Evolutionary conservation across 768 basidiomycete species (phyloP), one percentile per base, ranked within the genome.

Genomic region (Leccinum subgranulosum): DNA sequence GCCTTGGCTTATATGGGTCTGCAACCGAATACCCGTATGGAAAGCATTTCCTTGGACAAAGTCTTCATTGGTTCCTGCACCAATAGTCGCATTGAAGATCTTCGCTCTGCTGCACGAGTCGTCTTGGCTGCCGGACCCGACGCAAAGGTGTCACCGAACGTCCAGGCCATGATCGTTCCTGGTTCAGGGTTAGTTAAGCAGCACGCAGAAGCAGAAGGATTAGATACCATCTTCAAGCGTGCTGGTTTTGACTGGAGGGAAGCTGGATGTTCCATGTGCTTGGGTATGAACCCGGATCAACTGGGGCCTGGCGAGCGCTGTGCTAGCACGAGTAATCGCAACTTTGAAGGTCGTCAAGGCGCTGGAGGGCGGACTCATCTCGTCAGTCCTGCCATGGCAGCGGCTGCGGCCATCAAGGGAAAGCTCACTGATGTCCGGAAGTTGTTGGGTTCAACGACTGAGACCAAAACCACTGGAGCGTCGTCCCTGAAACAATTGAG

Each of bases 241-340:
- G 93, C 93, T 34, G 93, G 93, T 31, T 96, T 94, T 67, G 93
- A 96, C 67, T 95, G 93, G 93, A 83, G 93, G 52, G 93, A 96
- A 73, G 93, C 93, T 31, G 93, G 93, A 33, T 96, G 93, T 69
- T 96, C 93, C 15, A 96, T 96, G 93, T 96, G 93, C 75, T 74
- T 96, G 63, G 93, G 92, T 43, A 96, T 96, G 93, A 96, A 96
- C 73, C 90, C 92, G 12, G 93, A 96, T 73, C 91, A 94, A 67
- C 77, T 96, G 51, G 79, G 82, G 17, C 90, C 92, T 2, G 86
- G 88, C 14, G 81, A 88, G 67, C 87, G 93, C 46, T 95, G 93
- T 66, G 93, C 93, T 10, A 92, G 90, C 63, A 95, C 93, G 36
- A 92, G 90, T 65, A 94, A 95, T 75, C 84, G 93, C 57, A 95